phyloP scores from a whole-genome alignment of 768 basidiomycete species.

The Crucibulum laeve region DNA sequence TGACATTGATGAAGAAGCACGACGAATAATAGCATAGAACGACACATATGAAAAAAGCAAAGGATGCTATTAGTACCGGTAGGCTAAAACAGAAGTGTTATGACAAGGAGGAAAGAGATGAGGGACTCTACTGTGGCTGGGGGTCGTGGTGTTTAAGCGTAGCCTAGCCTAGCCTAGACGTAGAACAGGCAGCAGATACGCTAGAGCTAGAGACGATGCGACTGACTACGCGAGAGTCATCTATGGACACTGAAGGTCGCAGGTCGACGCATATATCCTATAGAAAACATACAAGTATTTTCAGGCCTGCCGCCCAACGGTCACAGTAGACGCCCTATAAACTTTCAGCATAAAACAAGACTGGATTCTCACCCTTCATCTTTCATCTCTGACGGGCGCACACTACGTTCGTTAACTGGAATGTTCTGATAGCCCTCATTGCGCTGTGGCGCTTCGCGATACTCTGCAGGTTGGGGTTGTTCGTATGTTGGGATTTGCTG shows the following conservation, averaged over 20 bases:
- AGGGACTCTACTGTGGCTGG: slow-evolving; percentile 77
- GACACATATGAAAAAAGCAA: slow-evolving; percentile 44
- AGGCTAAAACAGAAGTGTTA: slow-evolving; percentile 64
- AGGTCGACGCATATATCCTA: slow-evolving; percentile 17
- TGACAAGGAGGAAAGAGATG: slow-evolving; percentile 54
- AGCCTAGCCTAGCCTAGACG: slow-evolving; percentile 81
- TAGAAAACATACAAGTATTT: no score
- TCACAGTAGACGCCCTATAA: slow-evolving; percentile 23
- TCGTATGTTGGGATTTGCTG: slow-evolving; percentile 81
- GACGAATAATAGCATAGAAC: slow-evolving; percentile 18
- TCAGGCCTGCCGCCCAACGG: no score
- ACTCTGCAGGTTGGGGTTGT: slow-evolving; percentile 53
- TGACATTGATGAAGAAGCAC: slow-evolving; percentile 13
- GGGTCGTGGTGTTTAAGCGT: slow-evolving; percentile 39
- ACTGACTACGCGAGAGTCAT: slow-evolving; percentile 60
- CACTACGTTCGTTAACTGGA: slow-evolving; percentile 52
- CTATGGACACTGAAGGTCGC: slow-evolving; percentile 35
- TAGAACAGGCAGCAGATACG: slow-evolving; percentile 59
- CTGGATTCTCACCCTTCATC: slow-evolving; percentile 90
- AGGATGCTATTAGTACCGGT: slow-evolving; percentile 75
- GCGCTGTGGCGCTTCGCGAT: slow-evolving; percentile 32
- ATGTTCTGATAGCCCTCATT: slow-evolving; percentile 38
- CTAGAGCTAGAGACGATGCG: slow-evolving; percentile 66
- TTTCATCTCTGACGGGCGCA: slow-evolving; percentile 89
- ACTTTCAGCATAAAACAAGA: slow-evolving; percentile 21